Conservation (phyloP, 169 alveolate genomes). For the Theileria equi region DNA sequence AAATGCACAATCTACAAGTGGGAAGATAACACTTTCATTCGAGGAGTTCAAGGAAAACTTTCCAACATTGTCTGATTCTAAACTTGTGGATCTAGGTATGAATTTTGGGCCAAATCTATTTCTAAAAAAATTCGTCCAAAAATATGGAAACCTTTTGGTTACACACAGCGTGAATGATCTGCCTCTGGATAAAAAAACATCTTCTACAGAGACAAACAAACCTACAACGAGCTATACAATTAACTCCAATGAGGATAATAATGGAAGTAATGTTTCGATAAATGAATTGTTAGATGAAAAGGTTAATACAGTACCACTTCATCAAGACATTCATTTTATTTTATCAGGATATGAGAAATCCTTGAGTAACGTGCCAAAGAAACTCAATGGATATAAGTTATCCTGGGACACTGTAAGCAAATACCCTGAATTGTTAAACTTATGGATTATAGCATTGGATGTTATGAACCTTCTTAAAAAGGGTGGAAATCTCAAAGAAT, state of each 20-base stretch:
- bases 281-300: slow-evolving; percentile 9
- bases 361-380: slow-evolving; percentile 45
- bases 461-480: slow-evolving; percentile 39
- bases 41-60: background rate
- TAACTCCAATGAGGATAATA: background rate
- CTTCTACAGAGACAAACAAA: background rate
- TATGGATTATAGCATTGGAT: slow-evolving; percentile 44
- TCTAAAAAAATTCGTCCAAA: slow-evolving; percentile 1
- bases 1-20: slow-evolving; percentile 1
- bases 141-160: slow-evolving; percentile 12
- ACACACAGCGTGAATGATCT: slow-evolving; percentile 18
- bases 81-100: slow-evolving; percentile 4
- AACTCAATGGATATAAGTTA: slow-evolving; percentile 42
- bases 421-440: slow-evolving; percentile 39
- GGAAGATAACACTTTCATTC: background rate
- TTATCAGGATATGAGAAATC: slow-evolving; percentile 45
- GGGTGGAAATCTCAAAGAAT: slow-evolving; percentile 33
- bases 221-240: background rate
- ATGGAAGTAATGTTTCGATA: slow-evolving; percentile 4
- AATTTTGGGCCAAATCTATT: slow-evolving; percentile 1
- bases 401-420: slow-evolving; percentile 27
- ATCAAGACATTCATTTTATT: slow-evolving; percentile 10
- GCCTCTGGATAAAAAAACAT: background rate
- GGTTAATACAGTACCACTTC: slow-evolving; percentile 2
- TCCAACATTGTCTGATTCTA: background rate